These are phyloP conservation scores for Stephania yunnanensis DNA, from an alignment of 164 flowering plant genomes.

Conservation along the genomic window DNA sequence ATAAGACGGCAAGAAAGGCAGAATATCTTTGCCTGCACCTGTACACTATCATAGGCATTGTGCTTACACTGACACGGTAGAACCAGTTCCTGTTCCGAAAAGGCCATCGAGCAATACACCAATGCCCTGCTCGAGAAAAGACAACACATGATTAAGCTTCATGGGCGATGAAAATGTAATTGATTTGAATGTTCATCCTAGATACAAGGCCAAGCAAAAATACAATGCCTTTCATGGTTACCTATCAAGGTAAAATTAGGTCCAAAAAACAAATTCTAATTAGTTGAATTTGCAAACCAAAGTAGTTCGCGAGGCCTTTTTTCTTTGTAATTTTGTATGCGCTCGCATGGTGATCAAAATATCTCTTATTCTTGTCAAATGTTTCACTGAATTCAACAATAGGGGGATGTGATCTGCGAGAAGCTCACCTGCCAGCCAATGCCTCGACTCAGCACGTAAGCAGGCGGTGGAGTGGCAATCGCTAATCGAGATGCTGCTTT, in stretches of 20 bases:
- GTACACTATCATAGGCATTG: neutral
- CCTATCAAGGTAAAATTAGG: no score
- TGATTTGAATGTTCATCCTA: neutral
- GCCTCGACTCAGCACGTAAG: constrained; percentile 94
- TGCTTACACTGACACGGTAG: constrained; percentile 92
- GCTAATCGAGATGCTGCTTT: constrained; percentile 96
- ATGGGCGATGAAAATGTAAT: neutral
- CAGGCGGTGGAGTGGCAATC: constrained; percentile 98
- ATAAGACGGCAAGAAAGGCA: constrained; percentile 4
- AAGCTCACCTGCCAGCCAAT: constrained; percentile 93
- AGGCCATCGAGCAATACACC: constrained; percentile 90
- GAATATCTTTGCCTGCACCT: neutral
- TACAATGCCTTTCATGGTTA: neutral
- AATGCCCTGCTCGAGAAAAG: constrained; percentile 56
- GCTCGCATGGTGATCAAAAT: neutral
- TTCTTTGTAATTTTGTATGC: no score
- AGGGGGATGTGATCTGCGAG: neutral
- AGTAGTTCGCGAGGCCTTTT: neutral
- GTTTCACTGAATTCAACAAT: neutral
- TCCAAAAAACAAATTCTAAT: neutral
- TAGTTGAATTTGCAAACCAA: neutral
- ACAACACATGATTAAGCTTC: neutral
- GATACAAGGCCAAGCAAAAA: neutral
- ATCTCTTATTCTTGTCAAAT: neutral
- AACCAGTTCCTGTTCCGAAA: constrained; percentile 84